Percentiles rank a stretch among this genome's conserved stretches.
phyloP scores from a whole-genome alignment of 129 eudicot genomes.

The Flaveria brownii region DNA sequence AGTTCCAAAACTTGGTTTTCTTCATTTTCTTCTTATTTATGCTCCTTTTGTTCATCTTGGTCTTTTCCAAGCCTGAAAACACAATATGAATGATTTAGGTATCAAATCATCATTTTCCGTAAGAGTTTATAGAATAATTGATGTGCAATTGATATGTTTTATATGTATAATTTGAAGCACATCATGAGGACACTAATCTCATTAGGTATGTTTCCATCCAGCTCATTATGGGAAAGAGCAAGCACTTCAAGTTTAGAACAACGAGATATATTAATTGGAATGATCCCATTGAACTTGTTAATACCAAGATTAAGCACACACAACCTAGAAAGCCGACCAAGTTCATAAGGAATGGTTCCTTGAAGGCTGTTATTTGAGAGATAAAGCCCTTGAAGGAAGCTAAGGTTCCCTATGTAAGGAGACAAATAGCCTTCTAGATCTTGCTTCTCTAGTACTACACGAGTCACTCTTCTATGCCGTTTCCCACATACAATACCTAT shows the following conservation, averaged over 20 bases:
- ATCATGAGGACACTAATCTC: not conserved
- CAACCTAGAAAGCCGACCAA: slow-evolving; percentile 10
- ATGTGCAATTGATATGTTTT: too few relatives aligned
- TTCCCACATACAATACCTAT: slow-evolving; percentile 6
- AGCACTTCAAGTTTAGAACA: not conserved
- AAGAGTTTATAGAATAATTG: too few relatives aligned
- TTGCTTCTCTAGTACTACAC: not conserved
- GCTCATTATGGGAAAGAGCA: not conserved
- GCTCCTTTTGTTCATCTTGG: too few relatives aligned
- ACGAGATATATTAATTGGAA: slow-evolving; percentile 4
- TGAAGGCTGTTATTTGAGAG: slow-evolving; percentile 1
- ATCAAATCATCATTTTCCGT: too few relatives aligned
- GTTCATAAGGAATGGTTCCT: slow-evolving; percentile 20
- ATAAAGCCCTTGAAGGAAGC: not conserved
- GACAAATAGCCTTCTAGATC: slow-evolving; percentile 18
- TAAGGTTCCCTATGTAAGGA: slow-evolving; percentile 21
- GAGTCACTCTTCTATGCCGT: not conserved
- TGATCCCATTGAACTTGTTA: not conserved
- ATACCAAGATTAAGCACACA: not conserved
- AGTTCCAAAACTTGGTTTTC: too few relatives aligned
- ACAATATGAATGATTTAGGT: too few relatives aligned
- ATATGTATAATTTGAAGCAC: too few relatives aligned
- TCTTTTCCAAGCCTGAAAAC: too few relatives aligned
- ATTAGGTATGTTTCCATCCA: not conserved
- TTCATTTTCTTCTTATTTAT: too few relatives aligned